Conservation (phyloP, 1,284 basidiomycete species). For the Pseudozyma sp. region DNA sequence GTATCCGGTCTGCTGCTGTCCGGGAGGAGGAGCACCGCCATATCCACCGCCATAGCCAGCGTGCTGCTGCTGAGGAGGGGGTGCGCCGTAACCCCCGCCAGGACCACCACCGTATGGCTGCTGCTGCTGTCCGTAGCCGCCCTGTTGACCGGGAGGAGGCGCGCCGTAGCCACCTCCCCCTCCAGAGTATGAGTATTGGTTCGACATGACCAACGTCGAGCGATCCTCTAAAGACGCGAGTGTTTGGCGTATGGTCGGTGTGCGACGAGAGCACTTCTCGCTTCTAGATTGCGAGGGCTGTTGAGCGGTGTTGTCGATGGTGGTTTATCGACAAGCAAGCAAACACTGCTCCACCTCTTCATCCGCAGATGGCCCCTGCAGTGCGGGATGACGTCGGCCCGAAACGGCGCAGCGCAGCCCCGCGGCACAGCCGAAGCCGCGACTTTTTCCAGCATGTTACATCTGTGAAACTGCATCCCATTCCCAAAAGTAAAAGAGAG, state of each 20-base stretch:
- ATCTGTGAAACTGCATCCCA: too few species aligned
- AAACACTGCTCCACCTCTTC: too few species aligned
- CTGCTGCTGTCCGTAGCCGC: slow-evolving; percentile 37
- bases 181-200: slow-evolving; percentile 52
- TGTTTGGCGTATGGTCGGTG: too few species aligned
- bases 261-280: too few species aligned
- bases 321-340: background rate
- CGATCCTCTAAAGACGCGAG: too few species aligned
- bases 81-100: slow-evolving; percentile 32
- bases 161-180: slow-evolving; percentile 42
- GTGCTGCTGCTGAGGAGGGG: slow-evolving; percentile 23
- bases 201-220: slow-evolving; percentile 30
- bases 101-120: slow-evolving; percentile 17
- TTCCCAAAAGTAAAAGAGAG: too few species aligned
- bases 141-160: slow-evolving; percentile 39
- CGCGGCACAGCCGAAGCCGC: too few species aligned
- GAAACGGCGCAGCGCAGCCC: too few species aligned
- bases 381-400: too few species aligned
- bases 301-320: too few species aligned
- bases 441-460: too few species aligned
- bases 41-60: slow-evolving; percentile 37
- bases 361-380: background rate
- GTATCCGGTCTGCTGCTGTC: slow-evolving; percentile 37
- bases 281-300: too few species aligned
- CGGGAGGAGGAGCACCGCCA: slow-evolving; percentile 33